These are phyloP conservation scores for Fraxinus baroniana DNA, from an alignment of 305 asterid genomes.

Conservation along the genomic window DNA sequence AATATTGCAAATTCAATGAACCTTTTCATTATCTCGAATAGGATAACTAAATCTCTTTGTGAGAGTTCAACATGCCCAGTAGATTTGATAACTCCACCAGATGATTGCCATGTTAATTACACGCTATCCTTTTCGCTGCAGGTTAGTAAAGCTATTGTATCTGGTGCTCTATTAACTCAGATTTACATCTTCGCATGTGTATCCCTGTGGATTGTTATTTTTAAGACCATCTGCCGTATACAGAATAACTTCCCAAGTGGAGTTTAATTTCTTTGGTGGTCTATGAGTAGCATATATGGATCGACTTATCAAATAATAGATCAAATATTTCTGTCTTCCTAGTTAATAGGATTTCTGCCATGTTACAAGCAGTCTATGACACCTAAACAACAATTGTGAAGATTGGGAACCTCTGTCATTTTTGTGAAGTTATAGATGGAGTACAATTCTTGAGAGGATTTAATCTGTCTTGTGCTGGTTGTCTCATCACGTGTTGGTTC, in stretches of 20 bases:
- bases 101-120: constrained; percentile 96
- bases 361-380: background rate
- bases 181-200: constrained; percentile 1
- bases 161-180: constrained; percentile 18
- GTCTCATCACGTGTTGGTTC: constrained; percentile 11
- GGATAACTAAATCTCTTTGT: constrained; percentile 86
- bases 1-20: constrained; percentile 21
- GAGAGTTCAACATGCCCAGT: constrained; percentile 76
- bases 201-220: background rate
- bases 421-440: background rate
- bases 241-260: constrained; percentile 9
- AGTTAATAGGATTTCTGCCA: background rate
- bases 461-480: background rate
- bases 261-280: constrained; percentile 1
- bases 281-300: background rate
- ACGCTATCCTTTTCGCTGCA: constrained; percentile 89
- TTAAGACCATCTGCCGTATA: background rate
- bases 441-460: constrained; percentile 13
- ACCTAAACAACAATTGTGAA: background rate
- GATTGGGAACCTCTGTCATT: background rate
- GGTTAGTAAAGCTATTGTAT: constrained; percentile 47
- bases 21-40: constrained; percentile 38
- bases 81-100: constrained; percentile 93
- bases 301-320: background rate
- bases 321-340: background rate